Evolutionary conservation across 1,284 basidiomycete genomes (phyloP).

Genomic region (Trichosporon asahii): DNA sequence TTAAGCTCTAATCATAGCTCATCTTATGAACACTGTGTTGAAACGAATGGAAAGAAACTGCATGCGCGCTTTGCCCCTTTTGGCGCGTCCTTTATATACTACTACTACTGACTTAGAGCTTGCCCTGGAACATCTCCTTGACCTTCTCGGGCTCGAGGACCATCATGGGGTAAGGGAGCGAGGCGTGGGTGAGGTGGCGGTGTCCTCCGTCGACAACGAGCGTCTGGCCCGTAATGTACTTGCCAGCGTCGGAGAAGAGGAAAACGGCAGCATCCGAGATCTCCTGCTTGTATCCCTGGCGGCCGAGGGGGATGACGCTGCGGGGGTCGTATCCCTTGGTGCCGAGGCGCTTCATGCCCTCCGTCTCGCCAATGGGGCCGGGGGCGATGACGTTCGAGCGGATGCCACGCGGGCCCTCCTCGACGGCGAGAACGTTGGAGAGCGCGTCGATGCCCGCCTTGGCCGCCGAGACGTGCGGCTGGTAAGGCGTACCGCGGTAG

Average conservation of each 20-base stretch:
- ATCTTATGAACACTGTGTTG: not conserved
- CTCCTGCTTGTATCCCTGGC: conserved; percentile 66
- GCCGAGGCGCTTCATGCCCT: conserved; percentile 73
- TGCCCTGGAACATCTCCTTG: conserved; percentile 30
- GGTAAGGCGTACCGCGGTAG: conserved; percentile 84
- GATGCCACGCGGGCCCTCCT: conserved; percentile 91
- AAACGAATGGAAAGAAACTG: not conserved
- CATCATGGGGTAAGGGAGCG: conserved; percentile 45
- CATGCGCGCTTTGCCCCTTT: not conserved
- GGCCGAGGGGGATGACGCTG: conserved; percentile 59
- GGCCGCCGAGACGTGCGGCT: conserved; percentile 89
- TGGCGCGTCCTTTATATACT: not conserved
- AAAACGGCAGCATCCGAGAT: conserved; percentile 77
- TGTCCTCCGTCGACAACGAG: conserved; percentile 47
- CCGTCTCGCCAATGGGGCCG: conserved; percentile 73
- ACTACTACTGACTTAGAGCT: conserved; percentile 19
- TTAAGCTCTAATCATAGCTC: not conserved
- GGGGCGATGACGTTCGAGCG: conserved; percentile 90
- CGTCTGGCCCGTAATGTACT: conserved; percentile 26
- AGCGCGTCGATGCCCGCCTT: conserved; percentile 92
- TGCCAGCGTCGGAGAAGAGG: conserved; percentile 53
- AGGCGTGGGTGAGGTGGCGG: conserved; percentile 35
- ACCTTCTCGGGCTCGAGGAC: conserved; percentile 46
- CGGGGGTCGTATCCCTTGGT: conserved; percentile 51
- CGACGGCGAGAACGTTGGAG: conserved; percentile 77